These are phyloP conservation scores for Podospora australis DNA, from an alignment of 495 filamentous ascomycete species.

Conservation along the genomic window DNA sequence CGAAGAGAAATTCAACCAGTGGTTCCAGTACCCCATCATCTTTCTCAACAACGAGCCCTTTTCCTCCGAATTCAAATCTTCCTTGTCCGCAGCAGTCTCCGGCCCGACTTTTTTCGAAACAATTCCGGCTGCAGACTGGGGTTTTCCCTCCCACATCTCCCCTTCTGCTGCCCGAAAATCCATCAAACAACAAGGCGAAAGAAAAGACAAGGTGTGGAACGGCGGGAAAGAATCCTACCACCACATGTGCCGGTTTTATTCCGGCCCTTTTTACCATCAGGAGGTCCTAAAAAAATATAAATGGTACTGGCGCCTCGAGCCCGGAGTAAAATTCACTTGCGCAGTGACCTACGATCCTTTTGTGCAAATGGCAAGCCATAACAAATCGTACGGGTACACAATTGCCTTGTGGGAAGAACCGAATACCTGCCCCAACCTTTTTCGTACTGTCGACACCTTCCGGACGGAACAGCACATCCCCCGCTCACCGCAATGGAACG, in stretches of 20 bases:
- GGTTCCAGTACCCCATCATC: constrained; percentile 95
- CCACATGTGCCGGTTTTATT: constrained; percentile 97
- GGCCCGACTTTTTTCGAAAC: constrained; percentile 74
- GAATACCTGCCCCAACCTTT: constrained; percentile 43
- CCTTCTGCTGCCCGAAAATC: no score
- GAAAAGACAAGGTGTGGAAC: constrained; percentile 84
- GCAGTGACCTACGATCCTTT: constrained; percentile 52
- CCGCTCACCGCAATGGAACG: constrained; percentile 32
- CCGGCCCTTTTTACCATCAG: constrained; percentile 62
- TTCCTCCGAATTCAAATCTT: constrained; percentile 76
- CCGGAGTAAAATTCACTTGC: constrained; percentile 46
- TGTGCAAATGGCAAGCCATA: constrained; percentile 44
- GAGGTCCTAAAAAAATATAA: constrained; percentile 38
- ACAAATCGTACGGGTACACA: constrained; percentile 48
- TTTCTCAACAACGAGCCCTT: constrained; percentile 92
- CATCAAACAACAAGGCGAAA: constrained; percentile 81
- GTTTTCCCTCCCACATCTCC: no score
- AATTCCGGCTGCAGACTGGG: constrained; percentile 77
- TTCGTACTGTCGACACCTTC: constrained; percentile 40
- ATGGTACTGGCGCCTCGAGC: constrained; percentile 52
- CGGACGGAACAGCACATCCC: constrained; percentile 29
- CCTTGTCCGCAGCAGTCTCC: constrained; percentile 70
- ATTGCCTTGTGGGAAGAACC: constrained; percentile 46
- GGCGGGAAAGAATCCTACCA: constrained; percentile 98
- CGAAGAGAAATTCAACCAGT: constrained; percentile 92